A percentile compares a stretch with the other conserved stretches of the same genome.
Evolutionary conservation across 768 basidiomycete species (phyloP).

Genomic region (Hydnomerulius pinastri): DNA sequence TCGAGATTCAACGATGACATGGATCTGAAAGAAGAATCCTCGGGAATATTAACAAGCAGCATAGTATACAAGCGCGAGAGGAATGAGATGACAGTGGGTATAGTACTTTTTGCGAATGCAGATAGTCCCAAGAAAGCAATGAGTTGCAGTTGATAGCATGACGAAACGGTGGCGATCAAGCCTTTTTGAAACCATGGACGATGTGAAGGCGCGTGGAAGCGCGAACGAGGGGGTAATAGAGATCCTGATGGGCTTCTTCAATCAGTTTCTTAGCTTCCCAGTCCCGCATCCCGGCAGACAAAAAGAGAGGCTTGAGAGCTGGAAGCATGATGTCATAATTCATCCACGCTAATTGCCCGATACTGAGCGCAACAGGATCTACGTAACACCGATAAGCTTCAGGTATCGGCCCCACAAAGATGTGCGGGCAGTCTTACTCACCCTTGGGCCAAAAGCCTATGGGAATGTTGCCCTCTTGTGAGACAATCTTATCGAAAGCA

Average conservation of each 20-base stretch:
- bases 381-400: conserved; percentile 8
- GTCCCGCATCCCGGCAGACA: conserved; percentile 53
- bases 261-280: conserved; percentile 57
- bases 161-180: conserved; percentile 5
- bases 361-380: conserved; percentile 62
- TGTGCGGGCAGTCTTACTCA: conserved; percentile 24
- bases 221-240: conserved; percentile 58
- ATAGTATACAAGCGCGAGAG: conserved; percentile 22
- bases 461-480: conserved; percentile 61
- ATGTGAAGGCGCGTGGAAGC: conserved; percentile 59
- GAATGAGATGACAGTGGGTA: conserved; percentile 12
- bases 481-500: conserved; percentile 57
- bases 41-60: conserved; percentile 84
- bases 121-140: conserved; percentile 20
- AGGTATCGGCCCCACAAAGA: conserved; percentile 11
- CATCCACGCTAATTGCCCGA: conserved; percentile 76
- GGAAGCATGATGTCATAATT: conserved; percentile 66
- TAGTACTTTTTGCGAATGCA: conserved; percentile 28
- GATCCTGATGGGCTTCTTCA: conserved; percentile 62
- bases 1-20: background rate
- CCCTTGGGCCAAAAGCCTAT: conserved; percentile 72
- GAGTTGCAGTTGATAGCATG: background rate
- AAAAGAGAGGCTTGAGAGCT: conserved; percentile 60
- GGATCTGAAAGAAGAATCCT: conserved; percentile 63
- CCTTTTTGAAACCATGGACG: conserved; percentile 50